Percentiles rank a stretch among this genome's conserved stretches.
Evolutionary conservation across 1,139 yeast genomes (phyloP).

Genomic region (Sugiyamaella neomexicana): DNA sequence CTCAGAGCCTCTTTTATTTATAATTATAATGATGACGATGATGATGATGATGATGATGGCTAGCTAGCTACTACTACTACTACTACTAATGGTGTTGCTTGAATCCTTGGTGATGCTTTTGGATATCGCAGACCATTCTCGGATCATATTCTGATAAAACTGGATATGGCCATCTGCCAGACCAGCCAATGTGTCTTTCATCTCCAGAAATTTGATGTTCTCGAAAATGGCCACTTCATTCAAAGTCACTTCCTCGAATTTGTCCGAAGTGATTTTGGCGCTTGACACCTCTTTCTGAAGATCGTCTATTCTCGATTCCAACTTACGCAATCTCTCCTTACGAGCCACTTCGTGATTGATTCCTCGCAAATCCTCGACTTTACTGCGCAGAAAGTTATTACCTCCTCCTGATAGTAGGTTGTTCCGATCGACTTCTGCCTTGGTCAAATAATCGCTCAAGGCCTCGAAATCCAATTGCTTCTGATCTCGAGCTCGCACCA

Average conservation of each 20-base stretch:
- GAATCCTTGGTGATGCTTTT: slow-evolving; percentile 16
- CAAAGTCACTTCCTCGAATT: slow-evolving; percentile 61
- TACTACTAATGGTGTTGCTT: not conserved
- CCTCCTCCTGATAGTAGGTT: slow-evolving; percentile 56
- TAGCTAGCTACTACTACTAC: no score
- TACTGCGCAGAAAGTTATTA: slow-evolving; percentile 53
- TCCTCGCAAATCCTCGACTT: slow-evolving; percentile 61
- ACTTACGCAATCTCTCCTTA: slow-evolving; percentile 51
- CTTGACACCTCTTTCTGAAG: slow-evolving; percentile 59
- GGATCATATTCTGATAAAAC: slow-evolving; percentile 70
- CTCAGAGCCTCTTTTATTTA: no score
- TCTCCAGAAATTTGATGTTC: slow-evolving; percentile 71
- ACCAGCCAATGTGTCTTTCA: slow-evolving; percentile 65
- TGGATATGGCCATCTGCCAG: slow-evolving; percentile 75
- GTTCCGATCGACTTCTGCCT: slow-evolving; percentile 67
- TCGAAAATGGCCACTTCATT: slow-evolving; percentile 84
- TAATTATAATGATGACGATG: no score
- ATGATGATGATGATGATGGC: no score
- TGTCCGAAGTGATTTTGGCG: slow-evolving; percentile 70
- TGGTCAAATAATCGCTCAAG: slow-evolving; percentile 70
- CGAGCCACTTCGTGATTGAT: slow-evolving; percentile 58
- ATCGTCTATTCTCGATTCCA: slow-evolving; percentile 57
- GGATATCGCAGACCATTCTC: slow-evolving; percentile 56
- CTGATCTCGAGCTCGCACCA: slow-evolving; percentile 84
- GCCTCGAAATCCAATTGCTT: slow-evolving; percentile 90